These are phyloP conservation scores for Verbascum thapsus DNA, from an alignment of 257 asterid genomes.

Conservation along the genomic window DNA sequence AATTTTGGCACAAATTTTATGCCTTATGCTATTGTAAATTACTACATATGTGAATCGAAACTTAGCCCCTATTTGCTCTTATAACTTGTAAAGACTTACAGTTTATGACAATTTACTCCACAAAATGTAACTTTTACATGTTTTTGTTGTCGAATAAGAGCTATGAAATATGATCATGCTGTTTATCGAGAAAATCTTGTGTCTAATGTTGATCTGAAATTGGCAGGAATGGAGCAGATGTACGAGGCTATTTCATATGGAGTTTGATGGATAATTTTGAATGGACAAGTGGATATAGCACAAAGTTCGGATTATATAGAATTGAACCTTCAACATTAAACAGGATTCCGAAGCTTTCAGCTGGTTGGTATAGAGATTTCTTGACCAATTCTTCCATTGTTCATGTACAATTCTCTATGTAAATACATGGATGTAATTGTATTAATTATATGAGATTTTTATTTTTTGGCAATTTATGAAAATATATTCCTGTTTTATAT, in stretches of 20 bases:
- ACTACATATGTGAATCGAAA: no score
- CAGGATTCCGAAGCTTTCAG: slow-evolving; percentile 63
- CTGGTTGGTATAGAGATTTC: slow-evolving; percentile 63
- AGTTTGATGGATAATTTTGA: slow-evolving; percentile 75
- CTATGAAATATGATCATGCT: no score
- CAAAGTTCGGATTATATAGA: slow-evolving; percentile 56
- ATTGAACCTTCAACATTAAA: slow-evolving; percentile 43
- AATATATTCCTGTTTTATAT: no score
- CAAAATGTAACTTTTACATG: no score
- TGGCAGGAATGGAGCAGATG: slow-evolving; percentile 64
- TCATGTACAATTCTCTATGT: not conserved
- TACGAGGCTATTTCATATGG: slow-evolving; percentile 77
- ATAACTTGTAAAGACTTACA: no score
- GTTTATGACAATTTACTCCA: no score
- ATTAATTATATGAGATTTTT: no score
- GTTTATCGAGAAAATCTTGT: not conserved
- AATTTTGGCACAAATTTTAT: no score
- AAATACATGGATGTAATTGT: slow-evolving; percentile 11
- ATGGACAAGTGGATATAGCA: slow-evolving; percentile 53
- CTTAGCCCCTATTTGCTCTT: no score
- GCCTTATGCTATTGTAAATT: no score
- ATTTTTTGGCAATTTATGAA: no score
- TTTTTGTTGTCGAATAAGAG: no score
- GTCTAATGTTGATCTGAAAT: not conserved
- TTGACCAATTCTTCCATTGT: slow-evolving; percentile 36